Evolutionary conservation across 2,329 filamentous ascomycete genomes (phyloP).

Genomic region (Diaporthe humulicola): DNA sequence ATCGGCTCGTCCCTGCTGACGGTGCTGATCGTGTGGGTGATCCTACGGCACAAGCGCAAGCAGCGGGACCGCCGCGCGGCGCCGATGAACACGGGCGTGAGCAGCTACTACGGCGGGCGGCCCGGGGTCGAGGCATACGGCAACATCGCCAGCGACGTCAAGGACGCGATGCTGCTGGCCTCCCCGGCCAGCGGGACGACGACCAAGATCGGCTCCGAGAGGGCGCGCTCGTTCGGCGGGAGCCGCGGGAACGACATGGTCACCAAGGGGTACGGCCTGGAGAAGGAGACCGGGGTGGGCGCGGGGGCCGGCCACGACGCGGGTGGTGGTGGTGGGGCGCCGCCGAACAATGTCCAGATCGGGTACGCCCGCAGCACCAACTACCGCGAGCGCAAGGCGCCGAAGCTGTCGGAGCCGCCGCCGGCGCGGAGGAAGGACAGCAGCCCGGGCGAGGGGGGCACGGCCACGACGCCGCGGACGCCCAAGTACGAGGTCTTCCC

Average conservation of each 20-base stretch:
- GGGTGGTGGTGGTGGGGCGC: slow-evolving; percentile 15
- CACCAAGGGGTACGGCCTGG: slow-evolving; percentile 11
- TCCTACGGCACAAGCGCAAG: slow-evolving; percentile 43
- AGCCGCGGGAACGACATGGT: slow-evolving; percentile 15
- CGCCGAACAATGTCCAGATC: slow-evolving; percentile 27
- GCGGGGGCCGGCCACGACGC: neutral
- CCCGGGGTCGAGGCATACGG: slow-evolving; percentile 28
- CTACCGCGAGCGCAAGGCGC: slow-evolving; percentile 34
- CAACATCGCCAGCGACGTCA: slow-evolving; percentile 43
- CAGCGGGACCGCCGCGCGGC: slow-evolving; percentile 32
- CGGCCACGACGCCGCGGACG: slow-evolving; percentile 5
- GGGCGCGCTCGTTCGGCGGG: neutral
- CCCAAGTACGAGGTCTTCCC: slow-evolving; percentile 34
- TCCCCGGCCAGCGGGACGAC: neutral
- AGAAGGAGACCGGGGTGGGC: neutral
- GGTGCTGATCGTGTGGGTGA: slow-evolving; percentile 51
- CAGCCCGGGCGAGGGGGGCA: neutral
- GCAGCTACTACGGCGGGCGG: slow-evolving; percentile 39
- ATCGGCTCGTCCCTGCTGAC: slow-evolving; percentile 57
- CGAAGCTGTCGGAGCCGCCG: slow-evolving; percentile 38
- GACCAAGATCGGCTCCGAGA: slow-evolving; percentile 10
- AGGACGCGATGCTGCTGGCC: slow-evolving; percentile 42
- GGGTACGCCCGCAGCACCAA: slow-evolving; percentile 43
- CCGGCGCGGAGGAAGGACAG: slow-evolving; percentile 28
- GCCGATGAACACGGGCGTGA: slow-evolving; percentile 43